Base-by-base conservation (phyloP, 2,329 filamentous ascomycete species). In the Alternaria sp. region DNA sequence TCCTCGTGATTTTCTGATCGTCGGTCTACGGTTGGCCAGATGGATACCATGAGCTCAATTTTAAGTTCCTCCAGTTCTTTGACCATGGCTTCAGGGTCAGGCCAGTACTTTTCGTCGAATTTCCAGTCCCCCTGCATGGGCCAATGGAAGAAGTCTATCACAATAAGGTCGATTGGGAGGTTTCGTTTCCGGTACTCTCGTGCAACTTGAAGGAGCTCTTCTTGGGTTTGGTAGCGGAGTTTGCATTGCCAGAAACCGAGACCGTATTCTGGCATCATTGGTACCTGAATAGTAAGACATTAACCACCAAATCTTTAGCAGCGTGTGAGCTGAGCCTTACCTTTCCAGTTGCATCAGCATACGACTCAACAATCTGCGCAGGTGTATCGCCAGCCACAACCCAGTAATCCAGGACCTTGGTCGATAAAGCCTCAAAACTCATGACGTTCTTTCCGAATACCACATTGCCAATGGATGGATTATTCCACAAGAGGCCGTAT, bases 201-300 rank as follows among this genome's bases (percentile, higher is more conserved):
- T 1, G 88, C 88, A 1, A 90, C 83, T 6, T 80, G 74, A 0
- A 90, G 79, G 0, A 90, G 71, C 70, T 91, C 87, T 18, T 89
- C 87, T 67, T 90, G 89, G 0, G 85, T 90, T 73, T 87, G 85
- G 66, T 90, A 90, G 1, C 88, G 82, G 11, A 90, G 78, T 74
- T 89, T 90, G 74, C 87, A 89, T 71, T 90, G 88, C 88, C 88
- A 90, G 71, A 90, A 90, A 0, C 88, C 88, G 0, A 90, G 80
- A 0, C 87, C 88, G 66, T 89, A 90, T 66, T 90, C 88, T 2
- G 88, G 89, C 88, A 90, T 90, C 84, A 87, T 86, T 0, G 89
- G 88, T 0, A 85, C 86, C 34, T 81, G n/a, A 12, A 36, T 5
- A 41, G 11, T 28, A 2, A 10, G 4, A 40, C 1, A 36, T 30